phyloP scores from a whole-genome alignment of 1,139 yeast species.

The Sugiyamaella castrensis region DNA sequence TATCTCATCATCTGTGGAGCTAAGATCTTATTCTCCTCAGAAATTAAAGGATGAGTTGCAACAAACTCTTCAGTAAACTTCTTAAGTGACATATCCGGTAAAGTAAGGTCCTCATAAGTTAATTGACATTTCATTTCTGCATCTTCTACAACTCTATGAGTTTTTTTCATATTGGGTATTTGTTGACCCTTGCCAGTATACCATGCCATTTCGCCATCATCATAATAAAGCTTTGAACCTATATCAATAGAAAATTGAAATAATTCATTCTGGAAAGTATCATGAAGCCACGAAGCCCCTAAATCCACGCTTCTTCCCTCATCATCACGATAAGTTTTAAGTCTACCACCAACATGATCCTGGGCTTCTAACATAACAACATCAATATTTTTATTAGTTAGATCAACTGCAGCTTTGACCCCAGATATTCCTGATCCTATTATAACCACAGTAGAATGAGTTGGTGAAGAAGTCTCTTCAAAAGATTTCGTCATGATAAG shows the following conservation, averaged over 20 bases:
- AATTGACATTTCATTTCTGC: conserved; percentile 57
- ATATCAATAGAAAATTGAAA: conserved; percentile 41
- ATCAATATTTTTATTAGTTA: conserved; percentile 45
- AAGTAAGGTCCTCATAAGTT: conserved; percentile 49
- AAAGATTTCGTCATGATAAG: conserved; percentile 6
- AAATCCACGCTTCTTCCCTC: conserved; percentile 30
- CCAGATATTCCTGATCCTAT: conserved; percentile 88
- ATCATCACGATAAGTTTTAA: conserved; percentile 32
- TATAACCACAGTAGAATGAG: conserved; percentile 41
- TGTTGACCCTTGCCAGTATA: conserved; percentile 35
- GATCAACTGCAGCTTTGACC: conserved; percentile 66
- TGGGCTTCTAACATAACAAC: conserved; percentile 57
- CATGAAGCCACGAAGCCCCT: conserved; percentile 93
- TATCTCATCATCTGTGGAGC: conserved; percentile 54
- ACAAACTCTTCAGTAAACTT: conserved; percentile 50
- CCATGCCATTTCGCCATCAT: conserved; percentile 43
- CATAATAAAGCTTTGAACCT: conserved; percentile 43
- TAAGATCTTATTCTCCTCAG: conserved; percentile 49
- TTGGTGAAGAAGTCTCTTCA: conserved; percentile 1
- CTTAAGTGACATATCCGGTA: conserved; percentile 50
- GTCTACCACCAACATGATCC: conserved; percentile 54
- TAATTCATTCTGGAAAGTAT: conserved; percentile 62
- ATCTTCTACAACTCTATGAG: conserved; percentile 52
- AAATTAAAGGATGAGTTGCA: conserved; percentile 45
- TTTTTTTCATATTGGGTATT: conserved; percentile 35